phyloP scores from a whole-genome alignment of 1,139 yeast genomes.

The Debaryomyces psychrophilus region DNA sequence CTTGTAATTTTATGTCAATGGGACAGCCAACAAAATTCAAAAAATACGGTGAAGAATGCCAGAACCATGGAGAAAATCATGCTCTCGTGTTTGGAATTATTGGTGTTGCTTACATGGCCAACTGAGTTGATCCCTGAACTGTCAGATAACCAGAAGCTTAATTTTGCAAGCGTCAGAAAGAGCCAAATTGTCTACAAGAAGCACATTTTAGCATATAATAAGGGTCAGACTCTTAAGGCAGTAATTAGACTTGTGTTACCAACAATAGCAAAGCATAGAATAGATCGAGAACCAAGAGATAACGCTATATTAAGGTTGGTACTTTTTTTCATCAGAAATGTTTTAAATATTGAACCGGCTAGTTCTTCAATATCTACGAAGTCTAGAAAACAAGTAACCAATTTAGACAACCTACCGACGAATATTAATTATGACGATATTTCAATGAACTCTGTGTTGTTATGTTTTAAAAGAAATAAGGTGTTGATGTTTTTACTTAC shows the following conservation, averaged over 20 bases:
- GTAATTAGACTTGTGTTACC: slow-evolving; percentile 72
- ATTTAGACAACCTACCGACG: slow-evolving; percentile 54
- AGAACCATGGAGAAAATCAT: slow-evolving; percentile 61
- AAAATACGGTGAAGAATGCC: slow-evolving; percentile 30
- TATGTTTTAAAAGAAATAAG: slow-evolving; percentile 63
- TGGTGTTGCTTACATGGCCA: slow-evolving; percentile 91
- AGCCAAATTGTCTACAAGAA: slow-evolving; percentile 76
- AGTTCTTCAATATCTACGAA: slow-evolving; percentile 51
- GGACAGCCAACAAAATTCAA: slow-evolving; percentile 48
- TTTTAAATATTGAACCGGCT: slow-evolving; percentile 75
- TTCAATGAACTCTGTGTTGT: slow-evolving; percentile 59
- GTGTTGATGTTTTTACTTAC: slow-evolving; percentile 75
- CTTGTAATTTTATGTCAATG: slow-evolving; percentile 75
- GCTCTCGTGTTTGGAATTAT: slow-evolving; percentile 70
- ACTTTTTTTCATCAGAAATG: slow-evolving; percentile 72
- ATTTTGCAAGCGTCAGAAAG: slow-evolving; percentile 62
- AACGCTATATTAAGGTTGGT: slow-evolving; percentile 73
- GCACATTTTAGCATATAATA: slow-evolving; percentile 57
- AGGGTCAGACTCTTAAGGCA: slow-evolving; percentile 69
- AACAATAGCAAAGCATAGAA: slow-evolving; percentile 54
- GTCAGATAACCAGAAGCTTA: slow-evolving; percentile 57
- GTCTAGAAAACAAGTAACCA: slow-evolving; percentile 29
- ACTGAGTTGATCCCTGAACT: slow-evolving; percentile 50
- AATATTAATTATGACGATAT: slow-evolving; percentile 66
- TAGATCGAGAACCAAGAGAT: slow-evolving; percentile 71